Conservation (phyloP, 2,329 filamentous ascomycete species). For the Xylogone sp. region DNA sequence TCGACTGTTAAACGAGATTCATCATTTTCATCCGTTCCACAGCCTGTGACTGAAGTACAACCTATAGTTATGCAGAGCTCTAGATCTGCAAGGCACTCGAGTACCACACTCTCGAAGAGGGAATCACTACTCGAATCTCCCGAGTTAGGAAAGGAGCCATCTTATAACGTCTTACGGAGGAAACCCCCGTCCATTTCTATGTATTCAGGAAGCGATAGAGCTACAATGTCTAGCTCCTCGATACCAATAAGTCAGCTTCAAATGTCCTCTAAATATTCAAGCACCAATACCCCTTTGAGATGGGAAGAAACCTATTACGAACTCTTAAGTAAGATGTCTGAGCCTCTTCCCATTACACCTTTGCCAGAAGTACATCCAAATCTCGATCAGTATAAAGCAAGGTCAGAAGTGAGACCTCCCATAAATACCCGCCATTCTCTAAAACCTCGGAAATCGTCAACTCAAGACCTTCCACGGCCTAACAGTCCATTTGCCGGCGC, state of each 20-base stretch:
- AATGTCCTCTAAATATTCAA: constrained; percentile 15
- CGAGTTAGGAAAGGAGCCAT: constrained; percentile 22
- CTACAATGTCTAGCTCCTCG: constrained; percentile 14
- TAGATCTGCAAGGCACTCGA: constrained; percentile 16
- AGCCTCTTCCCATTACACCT: constrained; percentile 16
- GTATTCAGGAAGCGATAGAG: constrained; percentile 21
- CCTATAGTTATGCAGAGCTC: constrained; percentile 10
- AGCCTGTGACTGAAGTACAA: constrained; percentile 13
- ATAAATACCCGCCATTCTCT: constrained; percentile 29
- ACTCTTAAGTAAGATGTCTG: constrained; percentile 37
- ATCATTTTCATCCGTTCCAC: constrained; percentile 8
- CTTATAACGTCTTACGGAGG: constrained; percentile 41
- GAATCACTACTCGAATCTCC: constrained; percentile 2
- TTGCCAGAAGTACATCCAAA: constrained; percentile 41
- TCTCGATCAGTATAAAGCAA: constrained; percentile 55
- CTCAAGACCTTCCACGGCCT: constrained; percentile 62
- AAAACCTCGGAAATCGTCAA: constrained; percentile 55
- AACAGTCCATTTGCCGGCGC: constrained; percentile 60
- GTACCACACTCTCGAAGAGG: constrained; percentile 6
- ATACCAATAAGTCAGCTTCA: neutral
- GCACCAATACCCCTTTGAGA: constrained; percentile 15
- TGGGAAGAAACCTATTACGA: constrained; percentile 31
- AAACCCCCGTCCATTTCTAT: constrained; percentile 46
- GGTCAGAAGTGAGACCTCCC: constrained; percentile 33
- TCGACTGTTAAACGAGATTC: constrained; percentile 17